Conservation (phyloP, 305 asterid species). For the Fraxinus baroniana region DNA sequence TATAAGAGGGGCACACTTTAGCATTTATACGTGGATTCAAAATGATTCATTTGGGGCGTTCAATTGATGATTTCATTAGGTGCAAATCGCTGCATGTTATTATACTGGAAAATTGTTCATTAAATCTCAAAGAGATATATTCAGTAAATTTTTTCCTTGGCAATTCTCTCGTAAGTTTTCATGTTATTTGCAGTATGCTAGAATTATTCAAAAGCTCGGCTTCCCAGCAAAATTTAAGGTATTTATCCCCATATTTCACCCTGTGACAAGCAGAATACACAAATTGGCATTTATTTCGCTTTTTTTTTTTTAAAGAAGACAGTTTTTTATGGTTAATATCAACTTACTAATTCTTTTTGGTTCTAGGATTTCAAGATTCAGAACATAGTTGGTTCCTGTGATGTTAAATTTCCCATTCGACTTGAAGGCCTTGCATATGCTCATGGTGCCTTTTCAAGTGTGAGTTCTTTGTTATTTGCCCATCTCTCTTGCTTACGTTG, state of each 20-base stretch:
- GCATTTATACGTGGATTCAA: background rate
- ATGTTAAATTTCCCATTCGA: slow-evolving; percentile 76
- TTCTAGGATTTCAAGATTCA: slow-evolving; percentile 80
- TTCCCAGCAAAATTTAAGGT: slow-evolving; percentile 71
- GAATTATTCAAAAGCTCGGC: slow-evolving; percentile 73
- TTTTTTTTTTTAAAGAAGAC: background rate
- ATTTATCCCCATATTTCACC: background rate
- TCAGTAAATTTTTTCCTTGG: background rate
- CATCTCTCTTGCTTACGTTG: slow-evolving; percentile 5
- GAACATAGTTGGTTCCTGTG: slow-evolving; percentile 80
- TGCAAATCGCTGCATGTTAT: background rate
- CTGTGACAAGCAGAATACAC: background rate
- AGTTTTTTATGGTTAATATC: background rate
- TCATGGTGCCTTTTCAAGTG: slow-evolving; percentile 86
- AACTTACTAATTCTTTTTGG: background rate
- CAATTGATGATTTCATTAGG: background rate
- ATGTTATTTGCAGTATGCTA: slow-evolving; percentile 52
- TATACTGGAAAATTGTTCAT: slow-evolving; percentile 6
- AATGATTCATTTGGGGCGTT: background rate
- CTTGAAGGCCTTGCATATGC: slow-evolving; percentile 85
- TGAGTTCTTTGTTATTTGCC: slow-evolving; percentile 34
- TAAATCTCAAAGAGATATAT: slow-evolving; percentile 8
- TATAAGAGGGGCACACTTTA: background rate
- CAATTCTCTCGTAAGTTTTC: background rate
- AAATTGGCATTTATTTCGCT: background rate